Conservation (phyloP, 1,284 basidiomycete species). For the Sanghuangporus weigelae region DNA sequence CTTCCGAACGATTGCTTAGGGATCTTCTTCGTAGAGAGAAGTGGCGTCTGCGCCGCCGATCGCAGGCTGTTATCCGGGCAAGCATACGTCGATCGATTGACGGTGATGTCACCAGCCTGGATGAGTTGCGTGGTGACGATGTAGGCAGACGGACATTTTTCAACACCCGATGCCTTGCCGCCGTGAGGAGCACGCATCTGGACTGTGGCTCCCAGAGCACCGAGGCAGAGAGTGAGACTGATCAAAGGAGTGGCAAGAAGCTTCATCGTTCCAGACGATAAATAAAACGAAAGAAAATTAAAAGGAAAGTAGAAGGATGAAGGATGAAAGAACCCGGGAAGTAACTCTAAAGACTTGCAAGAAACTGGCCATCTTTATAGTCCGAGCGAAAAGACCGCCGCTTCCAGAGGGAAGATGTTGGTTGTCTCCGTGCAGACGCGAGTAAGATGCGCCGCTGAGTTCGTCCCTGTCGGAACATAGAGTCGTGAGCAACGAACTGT, state of each 20-base stretch:
- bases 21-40: constrained; percentile 6
- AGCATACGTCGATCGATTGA: constrained; percentile 13
- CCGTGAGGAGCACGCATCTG: constrained; percentile 1
- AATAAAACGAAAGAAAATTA: not conserved
- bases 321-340: not conserved
- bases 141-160: constrained; percentile 10
- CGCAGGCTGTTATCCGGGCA: constrained; percentile 13
- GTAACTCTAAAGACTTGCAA: not conserved
- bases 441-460: not conserved
- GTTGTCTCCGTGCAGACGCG: not conserved
- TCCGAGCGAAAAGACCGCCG: not conserved
- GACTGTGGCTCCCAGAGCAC: constrained; percentile 15
- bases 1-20: not conserved
- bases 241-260: constrained; percentile 15
- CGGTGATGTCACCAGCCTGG: not conserved
- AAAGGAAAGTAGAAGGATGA: not conserved
- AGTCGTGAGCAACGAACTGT: not conserved
- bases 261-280: constrained; percentile 18
- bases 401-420: not conserved
- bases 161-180: not conserved
- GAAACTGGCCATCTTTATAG: not conserved
- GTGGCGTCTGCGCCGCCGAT: constrained; percentile 5
- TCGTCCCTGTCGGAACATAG: not conserved
- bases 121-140: constrained; percentile 4
- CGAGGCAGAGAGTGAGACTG: constrained; percentile 12